Conservation (phyloP, 805 yeast species). For the Cyberlindnera mrakii region DNA sequence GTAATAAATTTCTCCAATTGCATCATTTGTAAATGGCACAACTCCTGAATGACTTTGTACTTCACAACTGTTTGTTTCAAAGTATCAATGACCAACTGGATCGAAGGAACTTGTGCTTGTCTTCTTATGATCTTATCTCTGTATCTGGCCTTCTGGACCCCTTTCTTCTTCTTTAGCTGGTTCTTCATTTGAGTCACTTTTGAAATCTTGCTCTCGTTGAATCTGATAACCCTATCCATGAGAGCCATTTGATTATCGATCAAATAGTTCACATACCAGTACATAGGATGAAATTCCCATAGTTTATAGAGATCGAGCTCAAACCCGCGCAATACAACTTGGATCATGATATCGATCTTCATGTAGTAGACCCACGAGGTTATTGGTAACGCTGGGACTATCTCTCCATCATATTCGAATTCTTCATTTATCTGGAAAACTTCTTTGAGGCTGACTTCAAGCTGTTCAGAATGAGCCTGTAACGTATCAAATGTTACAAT, state of each 20-base stretch:
- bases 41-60: constrained; percentile 21
- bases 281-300: constrained; percentile 62
- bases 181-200: constrained; percentile 29
- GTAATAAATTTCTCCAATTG: constrained; percentile 26
- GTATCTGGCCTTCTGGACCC: constrained; percentile 40
- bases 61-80: constrained; percentile 3
- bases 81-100: constrained; percentile 17
- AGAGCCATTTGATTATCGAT: constrained; percentile 42
- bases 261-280: constrained; percentile 60
- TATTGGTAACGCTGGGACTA: constrained; percentile 50
- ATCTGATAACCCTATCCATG: constrained; percentile 26
- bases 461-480: constrained; percentile 66
- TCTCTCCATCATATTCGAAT: constrained; percentile 15
- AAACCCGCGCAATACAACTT: constrained; percentile 66
- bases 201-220: constrained; percentile 29
- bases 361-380: constrained; percentile 63
- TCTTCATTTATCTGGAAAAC: constrained; percentile 29
- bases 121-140: constrained; percentile 29
- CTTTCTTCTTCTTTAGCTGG: constrained; percentile 44
- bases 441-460: constrained; percentile 43
- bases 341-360: constrained; percentile 67
- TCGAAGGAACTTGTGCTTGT: constrained; percentile 31
- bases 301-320: constrained; percentile 67
- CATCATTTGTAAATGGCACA: constrained; percentile 29
- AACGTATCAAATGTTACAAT: constrained; percentile 66